These are phyloP conservation scores for Artemisia annua DNA, from an alignment of 129 eudicot genomes.

Conservation along the genomic window DNA sequence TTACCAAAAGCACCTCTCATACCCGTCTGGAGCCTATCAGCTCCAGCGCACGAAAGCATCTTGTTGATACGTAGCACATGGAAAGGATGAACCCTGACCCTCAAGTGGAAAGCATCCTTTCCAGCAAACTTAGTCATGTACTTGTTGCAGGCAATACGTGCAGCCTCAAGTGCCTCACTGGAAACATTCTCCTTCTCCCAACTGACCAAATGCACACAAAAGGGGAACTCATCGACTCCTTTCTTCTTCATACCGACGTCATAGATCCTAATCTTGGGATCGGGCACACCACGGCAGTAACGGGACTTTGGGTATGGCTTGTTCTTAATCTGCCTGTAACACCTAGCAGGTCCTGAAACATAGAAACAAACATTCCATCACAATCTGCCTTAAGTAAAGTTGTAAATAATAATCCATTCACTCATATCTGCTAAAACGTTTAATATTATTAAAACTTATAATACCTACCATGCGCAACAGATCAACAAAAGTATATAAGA, in stretches of 20 bases:
- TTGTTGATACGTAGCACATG: slow-evolving; percentile 86
- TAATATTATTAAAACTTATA: not conserved
- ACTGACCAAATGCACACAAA: slow-evolving; percentile 80
- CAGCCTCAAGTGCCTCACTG: slow-evolving; percentile 87
- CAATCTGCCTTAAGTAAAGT: too few relatives aligned
- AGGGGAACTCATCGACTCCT: slow-evolving; percentile 88
- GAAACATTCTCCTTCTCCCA: slow-evolving; percentile 94
- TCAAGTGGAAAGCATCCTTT: slow-evolving; percentile 81
- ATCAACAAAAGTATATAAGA: not conserved
- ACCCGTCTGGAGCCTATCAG: slow-evolving; percentile 93
- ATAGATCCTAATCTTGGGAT: slow-evolving; percentile 81
- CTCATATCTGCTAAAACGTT: not conserved
- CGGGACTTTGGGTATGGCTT: slow-evolving; percentile 83
- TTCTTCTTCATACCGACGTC: slow-evolving; percentile 93
- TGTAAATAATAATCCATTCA: too few relatives aligned
- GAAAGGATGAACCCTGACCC: slow-evolving; percentile 94
- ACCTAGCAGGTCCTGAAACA: slow-evolving; percentile 75
- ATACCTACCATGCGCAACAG: not conserved
- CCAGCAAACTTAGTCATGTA: slow-evolving; percentile 89
- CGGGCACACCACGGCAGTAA: slow-evolving; percentile 89
- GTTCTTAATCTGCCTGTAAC: slow-evolving; percentile 84
- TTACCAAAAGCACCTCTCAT: slow-evolving; percentile 87
- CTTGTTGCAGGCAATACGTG: slow-evolving; percentile 89
- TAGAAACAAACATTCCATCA: not conserved
- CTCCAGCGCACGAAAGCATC: slow-evolving; percentile 91